Base-by-base conservation (phyloP, 192 early-diverging fungal genomes). In the Bifiguratus adelaidae region DNA sequence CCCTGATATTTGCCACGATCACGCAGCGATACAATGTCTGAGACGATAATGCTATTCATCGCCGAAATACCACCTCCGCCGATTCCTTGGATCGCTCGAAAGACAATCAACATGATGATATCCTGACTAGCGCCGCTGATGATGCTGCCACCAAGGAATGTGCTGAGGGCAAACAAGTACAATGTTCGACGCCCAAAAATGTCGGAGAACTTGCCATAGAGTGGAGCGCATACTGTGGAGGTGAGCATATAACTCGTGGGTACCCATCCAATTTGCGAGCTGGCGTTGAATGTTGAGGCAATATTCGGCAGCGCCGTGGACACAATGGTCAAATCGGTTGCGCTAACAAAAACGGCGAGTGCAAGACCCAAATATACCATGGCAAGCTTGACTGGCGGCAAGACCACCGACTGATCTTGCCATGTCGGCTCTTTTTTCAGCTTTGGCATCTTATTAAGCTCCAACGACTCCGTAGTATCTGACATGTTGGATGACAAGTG, bases 1-100 rank as follows among this genome's bases (percentile, higher is more conserved):
- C 82, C 83, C 64, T 90, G 83, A 60, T 89, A 95, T 56, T 89
- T 89, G 24, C 85, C 83, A 20, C 86, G 68, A 40, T 92, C 82
- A 18, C 78, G 70, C 12, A 79, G 50, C 18, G 76, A 67, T 24
- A 92, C 77, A 53, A 95, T 79, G 54, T 92, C 92, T 4, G 82
- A 66, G 24, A 92, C 71, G 15, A 94, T 83, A 26, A 90, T 81
- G 21, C 86, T 63, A 19, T 80, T 74, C 48, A 85, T 55, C 3
- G 77, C 58, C 48, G 87, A 63, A 18, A 92, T 73, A 12, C 86
- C 81, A 9, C 82, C 85, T 20, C 83, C 89, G 27, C 92, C 92
- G 38, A 92, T 58, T 6, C 89, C 88, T 30, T 83, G 80, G 50
- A 95, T 81, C 0, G 78, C 88, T 21, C 84, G 78, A 44, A 80